A percentile compares a stretch with the other conserved stretches of the same genome.
These are phyloP conservation scores for Clathrospora elynae DNA, from an alignment of 2,329 filamentous ascomycete species.

Conservation along the genomic window DNA sequence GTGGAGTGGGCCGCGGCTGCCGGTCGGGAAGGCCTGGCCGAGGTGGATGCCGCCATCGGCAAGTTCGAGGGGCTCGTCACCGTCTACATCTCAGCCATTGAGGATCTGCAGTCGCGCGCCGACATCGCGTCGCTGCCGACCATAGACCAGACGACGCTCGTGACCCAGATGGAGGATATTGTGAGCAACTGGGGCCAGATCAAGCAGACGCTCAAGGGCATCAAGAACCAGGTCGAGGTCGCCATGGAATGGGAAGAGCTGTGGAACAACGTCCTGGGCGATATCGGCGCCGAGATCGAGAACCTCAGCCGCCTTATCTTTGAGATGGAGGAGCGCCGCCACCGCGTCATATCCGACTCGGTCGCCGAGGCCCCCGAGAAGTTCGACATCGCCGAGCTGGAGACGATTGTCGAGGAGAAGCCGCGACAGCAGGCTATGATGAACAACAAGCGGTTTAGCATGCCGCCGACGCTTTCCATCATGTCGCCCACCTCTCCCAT, in stretches of 20 bases:
- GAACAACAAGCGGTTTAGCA: constrained; percentile 69
- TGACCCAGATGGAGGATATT: constrained; percentile 88
- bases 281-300: constrained; percentile 88
- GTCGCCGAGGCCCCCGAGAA: constrained; percentile 68
- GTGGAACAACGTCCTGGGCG: constrained; percentile 90
- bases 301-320: constrained; percentile 82
- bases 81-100: constrained; percentile 92
- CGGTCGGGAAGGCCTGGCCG: constrained; percentile 77
- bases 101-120: constrained; percentile 77
- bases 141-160: constrained; percentile 73
- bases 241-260: constrained; percentile 99
- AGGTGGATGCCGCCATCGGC: constrained; percentile 71
- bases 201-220: constrained; percentile 73
- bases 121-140: constrained; percentile 76
- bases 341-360: constrained; percentile 67
- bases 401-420: constrained; percentile 90
- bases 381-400: constrained; percentile 83
- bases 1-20: constrained; percentile 95
- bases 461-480: constrained; percentile 64
- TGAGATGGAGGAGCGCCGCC: constrained; percentile 95
- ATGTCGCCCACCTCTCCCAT: constrained; percentile 65
- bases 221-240: constrained; percentile 90
- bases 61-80: constrained; percentile 89
- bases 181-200: constrained; percentile 84
- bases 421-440: constrained; percentile 61